These are phyloP conservation scores for Neurospora sp. DNA, from an alignment of 495 filamentous ascomycete genomes.

Conservation along the genomic window DNA sequence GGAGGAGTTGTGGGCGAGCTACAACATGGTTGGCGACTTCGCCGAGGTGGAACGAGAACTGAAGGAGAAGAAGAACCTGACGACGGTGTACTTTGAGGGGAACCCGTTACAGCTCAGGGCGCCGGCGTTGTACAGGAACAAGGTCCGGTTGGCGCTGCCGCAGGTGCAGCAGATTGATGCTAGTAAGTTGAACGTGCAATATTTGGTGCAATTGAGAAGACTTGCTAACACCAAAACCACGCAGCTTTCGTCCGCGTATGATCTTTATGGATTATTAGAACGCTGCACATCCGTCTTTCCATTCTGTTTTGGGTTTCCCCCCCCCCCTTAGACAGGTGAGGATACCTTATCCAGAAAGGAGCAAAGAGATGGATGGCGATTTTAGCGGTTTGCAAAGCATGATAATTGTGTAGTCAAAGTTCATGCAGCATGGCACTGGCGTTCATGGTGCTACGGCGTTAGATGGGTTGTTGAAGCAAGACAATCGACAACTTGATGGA, in stretches of 20 bases:
- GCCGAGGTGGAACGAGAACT: conserved; percentile 75
- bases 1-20: conserved; percentile 91
- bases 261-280: background rate
- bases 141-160: conserved; percentile 79
- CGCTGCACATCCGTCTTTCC: background rate
- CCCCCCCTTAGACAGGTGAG: background rate
- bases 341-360: background rate
- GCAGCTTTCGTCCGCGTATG: conserved; percentile 29
- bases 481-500: background rate
- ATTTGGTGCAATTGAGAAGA: background rate
- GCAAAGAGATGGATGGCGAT: background rate
- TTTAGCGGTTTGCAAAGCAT: background rate
- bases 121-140: conserved; percentile 80
- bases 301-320: background rate
- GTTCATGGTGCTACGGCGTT: background rate
- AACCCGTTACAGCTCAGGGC: conserved; percentile 76
- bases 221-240: conserved; percentile 24
- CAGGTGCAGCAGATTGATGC: conserved; percentile 91
- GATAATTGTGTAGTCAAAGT: background rate
- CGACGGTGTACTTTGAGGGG: conserved; percentile 95
- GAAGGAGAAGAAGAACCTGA: conserved; percentile 62
- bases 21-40: conserved; percentile 71
- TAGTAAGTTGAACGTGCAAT: conserved; percentile 51
- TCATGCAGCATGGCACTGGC: conserved; percentile 3
- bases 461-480: background rate